phyloP scores from a whole-genome alignment of 371 early-diverging fungal genomes.

The Apophysomyces trapeziformis region DNA sequence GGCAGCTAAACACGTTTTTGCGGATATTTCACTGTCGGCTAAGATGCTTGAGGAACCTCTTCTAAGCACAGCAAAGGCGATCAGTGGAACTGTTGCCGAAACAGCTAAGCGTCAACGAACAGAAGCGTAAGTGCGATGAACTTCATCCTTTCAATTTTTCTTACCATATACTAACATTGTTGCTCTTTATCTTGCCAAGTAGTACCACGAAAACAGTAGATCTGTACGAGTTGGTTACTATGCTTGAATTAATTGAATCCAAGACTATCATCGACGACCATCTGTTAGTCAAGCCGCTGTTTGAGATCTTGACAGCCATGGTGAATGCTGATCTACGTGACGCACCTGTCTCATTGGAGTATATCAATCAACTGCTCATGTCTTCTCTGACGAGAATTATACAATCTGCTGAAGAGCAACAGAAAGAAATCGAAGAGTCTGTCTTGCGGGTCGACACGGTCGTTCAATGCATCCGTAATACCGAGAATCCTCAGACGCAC shows the following conservation, averaged over 20 bases:
- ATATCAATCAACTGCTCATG: constrained; percentile 86
- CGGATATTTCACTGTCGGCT: constrained; percentile 58
- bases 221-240: constrained; percentile 63
- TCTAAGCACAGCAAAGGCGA: constrained; percentile 26
- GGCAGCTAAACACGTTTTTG: constrained; percentile 62
- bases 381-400: constrained; percentile 72
- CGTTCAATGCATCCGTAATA: constrained; percentile 87
- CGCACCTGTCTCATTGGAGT: constrained; percentile 76
- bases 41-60: constrained; percentile 40
- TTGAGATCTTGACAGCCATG: constrained; percentile 75
- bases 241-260: constrained; percentile 75
- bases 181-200: too few species aligned
- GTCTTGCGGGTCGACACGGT: constrained; percentile 81
- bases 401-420: constrained; percentile 55
- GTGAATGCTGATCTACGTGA: constrained; percentile 61
- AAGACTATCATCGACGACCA: constrained; percentile 53
- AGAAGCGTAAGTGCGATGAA: constrained; percentile 19
- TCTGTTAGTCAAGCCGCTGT: constrained; percentile 68
- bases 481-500: constrained; percentile 96
- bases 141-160: neutral
- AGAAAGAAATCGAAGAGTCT: constrained; percentile 46
- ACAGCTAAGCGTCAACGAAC: constrained; percentile 41
- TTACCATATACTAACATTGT: too few species aligned
- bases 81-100: constrained; percentile 22
- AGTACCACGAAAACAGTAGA: constrained; percentile 26